Conservation (phyloP, 176 grass and related monocot genomes). For the Coix lacrymajobi region DNA sequence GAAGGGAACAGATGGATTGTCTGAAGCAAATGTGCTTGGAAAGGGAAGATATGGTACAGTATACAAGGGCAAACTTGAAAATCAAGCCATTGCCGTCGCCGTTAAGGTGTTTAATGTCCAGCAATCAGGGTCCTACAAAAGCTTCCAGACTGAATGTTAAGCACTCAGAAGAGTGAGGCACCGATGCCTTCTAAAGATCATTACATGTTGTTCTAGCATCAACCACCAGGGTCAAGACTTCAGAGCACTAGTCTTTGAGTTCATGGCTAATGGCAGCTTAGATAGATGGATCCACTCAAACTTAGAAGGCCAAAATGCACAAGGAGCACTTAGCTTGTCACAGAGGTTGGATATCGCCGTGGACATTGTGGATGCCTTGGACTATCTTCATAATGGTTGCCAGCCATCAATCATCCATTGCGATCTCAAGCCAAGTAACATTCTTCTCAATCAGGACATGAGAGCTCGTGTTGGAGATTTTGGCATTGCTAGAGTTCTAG, state of each 20-base stretch:
- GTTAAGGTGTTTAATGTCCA: conserved; percentile 38
- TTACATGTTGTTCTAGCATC: conserved; percentile 34
- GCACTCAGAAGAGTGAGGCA: conserved; percentile 31
- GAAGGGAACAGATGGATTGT: conserved; percentile 18
- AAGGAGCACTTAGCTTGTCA: background rate
- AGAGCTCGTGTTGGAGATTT: conserved; percentile 45
- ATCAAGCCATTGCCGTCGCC: background rate
- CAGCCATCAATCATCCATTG: conserved; percentile 40
- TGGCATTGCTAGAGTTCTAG: conserved; percentile 35
- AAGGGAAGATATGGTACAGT: conserved; percentile 22
- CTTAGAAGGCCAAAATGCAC: background rate
- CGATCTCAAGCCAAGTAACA: conserved; percentile 58
- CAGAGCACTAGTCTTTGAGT: conserved; percentile 29
- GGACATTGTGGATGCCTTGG: conserved; percentile 23
- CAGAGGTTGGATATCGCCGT: conserved; percentile 2
- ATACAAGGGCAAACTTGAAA: background rate
- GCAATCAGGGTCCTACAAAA: conserved; percentile 11
- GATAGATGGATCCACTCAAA: conserved; percentile 32
- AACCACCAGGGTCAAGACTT: conserved; percentile 33
- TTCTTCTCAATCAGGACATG: conserved; percentile 50
- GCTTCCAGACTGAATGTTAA: conserved; percentile 39
- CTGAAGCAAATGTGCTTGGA: conserved; percentile 18
- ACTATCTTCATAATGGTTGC: conserved; percentile 28
- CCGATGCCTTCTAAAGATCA: conserved; percentile 33
- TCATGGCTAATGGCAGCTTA: conserved; percentile 31